Percentiles rank a stretch among this genome's conserved stretches.
Conservation (phyloP, 2,329 filamentous ascomycete species). For the Aspergillus novoparasiticus region DNA sequence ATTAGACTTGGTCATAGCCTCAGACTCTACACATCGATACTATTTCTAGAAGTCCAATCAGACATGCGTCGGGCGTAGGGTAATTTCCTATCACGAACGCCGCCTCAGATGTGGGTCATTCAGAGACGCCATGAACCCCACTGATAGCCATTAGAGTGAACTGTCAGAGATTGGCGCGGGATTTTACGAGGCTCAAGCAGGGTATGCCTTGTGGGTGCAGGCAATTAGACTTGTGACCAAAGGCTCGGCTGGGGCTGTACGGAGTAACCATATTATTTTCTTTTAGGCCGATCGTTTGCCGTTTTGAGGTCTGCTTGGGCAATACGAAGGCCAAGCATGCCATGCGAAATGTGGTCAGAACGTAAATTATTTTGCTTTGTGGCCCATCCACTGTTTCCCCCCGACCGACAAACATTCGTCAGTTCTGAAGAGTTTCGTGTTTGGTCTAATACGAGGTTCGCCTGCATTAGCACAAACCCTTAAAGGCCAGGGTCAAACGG, state of each 20-base stretch:
- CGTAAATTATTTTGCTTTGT: neutral
- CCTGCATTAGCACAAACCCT: neutral
- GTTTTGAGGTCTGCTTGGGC: neutral
- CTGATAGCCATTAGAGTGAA: conserved; percentile 2
- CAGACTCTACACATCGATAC: neutral
- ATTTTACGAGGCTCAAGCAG: conserved; percentile 7
- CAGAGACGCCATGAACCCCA: neutral
- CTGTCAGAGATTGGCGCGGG: neutral
- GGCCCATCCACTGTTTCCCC: too few relatives aligned
- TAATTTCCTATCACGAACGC: neutral
- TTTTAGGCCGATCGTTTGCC: neutral
- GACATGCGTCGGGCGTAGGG: neutral
- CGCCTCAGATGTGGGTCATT: neutral
- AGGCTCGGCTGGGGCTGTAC: neutral
- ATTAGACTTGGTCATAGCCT: neutral
- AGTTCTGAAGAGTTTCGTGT: neutral
- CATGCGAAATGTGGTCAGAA: neutral
- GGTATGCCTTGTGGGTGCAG: conserved; percentile 11
- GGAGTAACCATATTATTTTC: neutral
- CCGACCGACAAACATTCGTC: neutral
- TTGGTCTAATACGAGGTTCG: neutral
- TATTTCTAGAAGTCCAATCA: neutral
- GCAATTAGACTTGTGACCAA: neutral
- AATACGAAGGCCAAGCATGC: neutral
- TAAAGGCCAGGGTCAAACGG: neutral